A percentile compares a stretch with the other conserved stretches of the same genome.
Conservation (phyloP, 331 rosid species). For the Stylosanthes scabra region DNA sequence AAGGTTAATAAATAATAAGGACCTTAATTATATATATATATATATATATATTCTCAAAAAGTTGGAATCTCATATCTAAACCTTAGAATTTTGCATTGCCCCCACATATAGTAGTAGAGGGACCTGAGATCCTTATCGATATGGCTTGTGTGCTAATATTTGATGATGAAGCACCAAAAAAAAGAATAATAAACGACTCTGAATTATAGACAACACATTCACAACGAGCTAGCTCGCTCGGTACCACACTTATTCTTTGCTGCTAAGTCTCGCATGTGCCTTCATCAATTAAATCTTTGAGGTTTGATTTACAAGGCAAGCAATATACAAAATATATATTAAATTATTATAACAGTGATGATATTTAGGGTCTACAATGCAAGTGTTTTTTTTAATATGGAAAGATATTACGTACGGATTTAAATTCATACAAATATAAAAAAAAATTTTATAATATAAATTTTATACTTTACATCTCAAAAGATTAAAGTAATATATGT, state of each 20-base stretch:
- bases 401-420: no score
- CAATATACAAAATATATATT: constrained; percentile 10
- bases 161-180: constrained; percentile 16
- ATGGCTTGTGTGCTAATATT: constrained; percentile 27
- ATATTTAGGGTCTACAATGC: no score
- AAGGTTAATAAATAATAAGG: background rate
- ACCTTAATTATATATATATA: background rate
- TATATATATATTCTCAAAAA: constrained; percentile 19
- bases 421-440: no score
- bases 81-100: constrained; percentile 19
- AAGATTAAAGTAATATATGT: no score
- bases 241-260: constrained; percentile 54
- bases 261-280: constrained; percentile 56
- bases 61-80: constrained; percentile 9
- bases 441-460: no score
- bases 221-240: background rate
- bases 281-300: constrained; percentile 13
- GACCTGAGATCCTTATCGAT: constrained; percentile 14
- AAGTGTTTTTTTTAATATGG: no score
- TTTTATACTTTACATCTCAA: no score
- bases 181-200: background rate
- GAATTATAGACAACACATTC: no score
- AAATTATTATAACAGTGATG: no score
- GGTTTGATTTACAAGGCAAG: constrained; percentile 74
- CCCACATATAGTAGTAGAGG: constrained; percentile 3